A percentile compares a stretch with the other conserved stretches of the same genome.
These are phyloP conservation scores for Coffea humblotiana DNA, from an alignment of 305 asterid species.

Conservation along the genomic window DNA sequence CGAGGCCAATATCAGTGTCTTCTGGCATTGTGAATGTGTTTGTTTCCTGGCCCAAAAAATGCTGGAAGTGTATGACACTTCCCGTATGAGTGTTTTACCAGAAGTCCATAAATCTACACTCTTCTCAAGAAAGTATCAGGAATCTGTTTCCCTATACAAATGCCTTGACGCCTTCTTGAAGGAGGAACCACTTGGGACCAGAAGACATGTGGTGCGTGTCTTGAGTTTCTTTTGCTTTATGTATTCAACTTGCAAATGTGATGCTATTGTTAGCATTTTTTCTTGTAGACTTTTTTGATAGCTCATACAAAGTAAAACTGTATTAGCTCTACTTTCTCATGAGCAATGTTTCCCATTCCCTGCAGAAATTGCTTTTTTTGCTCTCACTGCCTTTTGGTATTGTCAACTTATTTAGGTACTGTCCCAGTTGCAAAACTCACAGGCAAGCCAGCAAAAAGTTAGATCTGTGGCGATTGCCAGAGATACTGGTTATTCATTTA, in stretches of 20 bases:
- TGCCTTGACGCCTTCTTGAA: constrained; percentile 75
- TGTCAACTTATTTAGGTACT: constrained; percentile 46
- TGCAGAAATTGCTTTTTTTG: not conserved
- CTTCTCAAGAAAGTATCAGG: constrained; percentile 37
- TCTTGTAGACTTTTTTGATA: not conserved
- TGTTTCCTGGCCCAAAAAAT: constrained; percentile 62
- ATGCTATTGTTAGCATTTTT: not conserved
- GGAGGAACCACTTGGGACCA: constrained; percentile 94
- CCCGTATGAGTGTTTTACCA: constrained; percentile 44
- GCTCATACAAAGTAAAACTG: not conserved
- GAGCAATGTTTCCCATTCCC: not conserved
- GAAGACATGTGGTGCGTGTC: constrained; percentile 74
- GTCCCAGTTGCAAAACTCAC: constrained; percentile 72
- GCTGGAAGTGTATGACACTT: constrained; percentile 46
- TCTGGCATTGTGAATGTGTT: constrained; percentile 30
- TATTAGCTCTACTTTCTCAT: not conserved
- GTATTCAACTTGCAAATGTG: not conserved
- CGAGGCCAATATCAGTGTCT: constrained; percentile 29
- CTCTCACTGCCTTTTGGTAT: constrained; percentile 2
- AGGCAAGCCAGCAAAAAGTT: constrained; percentile 70
- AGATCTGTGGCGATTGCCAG: constrained; percentile 91
- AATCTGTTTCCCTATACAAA: constrained; percentile 53
- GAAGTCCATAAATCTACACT: constrained; percentile 40
- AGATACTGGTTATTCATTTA: constrained; percentile 68
- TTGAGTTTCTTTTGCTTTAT: constrained; percentile 13